Percentiles rank a stretch among this genome's conserved stretches.
phyloP scores from a whole-genome alignment of 495 filamentous ascomycete genomes.

The Pseudotulostoma volvatum region DNA sequence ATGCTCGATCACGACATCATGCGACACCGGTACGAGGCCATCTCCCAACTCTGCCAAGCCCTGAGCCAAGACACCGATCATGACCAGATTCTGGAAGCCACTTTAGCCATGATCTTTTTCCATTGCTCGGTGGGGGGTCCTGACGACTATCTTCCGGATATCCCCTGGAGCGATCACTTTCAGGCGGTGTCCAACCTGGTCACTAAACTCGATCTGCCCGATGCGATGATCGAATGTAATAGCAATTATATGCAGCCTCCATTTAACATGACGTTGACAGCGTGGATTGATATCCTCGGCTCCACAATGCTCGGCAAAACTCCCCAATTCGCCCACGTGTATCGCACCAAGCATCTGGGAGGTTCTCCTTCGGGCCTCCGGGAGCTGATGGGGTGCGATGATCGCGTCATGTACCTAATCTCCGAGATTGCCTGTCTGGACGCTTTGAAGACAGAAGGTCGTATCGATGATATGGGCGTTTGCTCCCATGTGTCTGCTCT shows the following conservation, averaged over 20 bases:
- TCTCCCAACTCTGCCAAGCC: constrained; percentile 72
- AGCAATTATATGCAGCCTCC: constrained; percentile 46
- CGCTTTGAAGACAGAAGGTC: constrained; percentile 62
- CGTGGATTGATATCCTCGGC: constrained; percentile 96
- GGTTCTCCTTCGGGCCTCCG: constrained; percentile 56
- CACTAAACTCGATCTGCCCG: constrained; percentile 64
- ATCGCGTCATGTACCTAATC: constrained; percentile 94
- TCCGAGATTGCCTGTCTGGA: constrained; percentile 95
- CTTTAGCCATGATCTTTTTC: constrained; percentile 94
- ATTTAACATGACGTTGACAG: constrained; percentile 88
- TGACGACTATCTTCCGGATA: constrained; percentile 78
- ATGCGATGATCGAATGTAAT: constrained; percentile 37
- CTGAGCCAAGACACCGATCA: constrained; percentile 67
- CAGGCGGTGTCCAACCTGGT: constrained; percentile 74
- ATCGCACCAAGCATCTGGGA: constrained; percentile 75
- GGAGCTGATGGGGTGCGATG: constrained; percentile 96
- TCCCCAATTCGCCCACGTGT: constrained; percentile 78
- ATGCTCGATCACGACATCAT: constrained; percentile 85
- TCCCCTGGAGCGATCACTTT: constrained; percentile 95
- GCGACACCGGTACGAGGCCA: constrained; percentile 78
- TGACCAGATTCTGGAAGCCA: constrained; percentile 79
- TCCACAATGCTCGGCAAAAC: constrained; percentile 79
- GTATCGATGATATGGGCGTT: constrained; percentile 61
- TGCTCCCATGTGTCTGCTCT: constrained; percentile 73
- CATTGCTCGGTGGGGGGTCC: constrained; percentile 80